Evolutionary conservation across 345 rosid genomes (phyloP), one percentile per base, ranked within the genome.

Genomic region (Lepidium sativum): DNA sequence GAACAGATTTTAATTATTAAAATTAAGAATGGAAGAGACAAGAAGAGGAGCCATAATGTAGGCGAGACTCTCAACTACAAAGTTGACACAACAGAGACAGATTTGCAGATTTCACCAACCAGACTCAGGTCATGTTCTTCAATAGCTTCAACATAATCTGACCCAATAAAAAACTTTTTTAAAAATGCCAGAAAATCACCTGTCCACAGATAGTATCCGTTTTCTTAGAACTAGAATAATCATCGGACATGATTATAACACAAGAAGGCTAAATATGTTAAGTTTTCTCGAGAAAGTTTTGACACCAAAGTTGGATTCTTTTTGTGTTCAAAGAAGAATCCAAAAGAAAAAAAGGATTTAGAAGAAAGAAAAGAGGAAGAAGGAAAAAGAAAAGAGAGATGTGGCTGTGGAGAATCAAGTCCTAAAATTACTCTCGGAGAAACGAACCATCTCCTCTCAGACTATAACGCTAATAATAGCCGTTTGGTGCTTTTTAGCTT

Each of bases 221-320:
- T 77, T 91, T 91, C 87, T 91, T 91, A 12, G 86, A 88, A 79
- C 68, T 83, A 67, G 67, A 80, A 74, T 83, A 82, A 32, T 82
- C 86, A 63, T 77, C 84, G 42, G 81, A 57, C 95, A 87, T 87
- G 79, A 63, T 76, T 73, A 11, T 51, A 5, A 32, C 35, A 31
- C 52, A 40, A 13, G 35, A 63, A 41, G 27, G 3, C 34, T 25
- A 16, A 9, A 25, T 1, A 0, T 51, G 1, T 23, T 15, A 21
- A 39, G 17, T 25, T 25, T 37, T 21, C 3, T 38, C 15, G 32
- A 23, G 41, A 13, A 38, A 38, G 15, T 3, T 11, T 39, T 40
- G 14, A 40, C 33, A 32, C 4, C 2, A 60, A 35, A 39, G 65
- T 18, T 40, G 39, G 15, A 25, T 39, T 40, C 63, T 32, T 20